Evolutionary conservation across 306 rosid genomes (phyloP), one percentile per base, ranked within the genome.

Genomic region (Luffa aegyptiaca): DNA sequence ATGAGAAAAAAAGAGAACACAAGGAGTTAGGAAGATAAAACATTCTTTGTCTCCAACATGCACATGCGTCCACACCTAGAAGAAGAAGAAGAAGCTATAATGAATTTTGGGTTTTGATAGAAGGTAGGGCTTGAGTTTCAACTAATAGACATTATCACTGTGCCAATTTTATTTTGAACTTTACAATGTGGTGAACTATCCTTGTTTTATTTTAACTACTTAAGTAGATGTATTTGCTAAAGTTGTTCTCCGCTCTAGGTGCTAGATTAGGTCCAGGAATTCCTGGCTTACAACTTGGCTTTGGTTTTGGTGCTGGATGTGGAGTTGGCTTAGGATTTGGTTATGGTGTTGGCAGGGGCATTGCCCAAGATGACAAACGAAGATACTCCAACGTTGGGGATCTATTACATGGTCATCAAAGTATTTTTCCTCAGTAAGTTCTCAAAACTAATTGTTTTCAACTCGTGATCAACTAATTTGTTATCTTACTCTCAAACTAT

Each of bases 261-360:
- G 90, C 84, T 75, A 97, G 98, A 59, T 12, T 92, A 58, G 98
- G 97, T 75, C 95, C 97, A 42, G 97, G 97, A 83, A 94, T 91
- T 83, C 97, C 95, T 33, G 97, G 97, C 48, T 57, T 94, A 31
- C 95, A 92, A 82, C 45, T 92, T 84, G 98, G 92, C 70, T 62
- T 89, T 59, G 97, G 98, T 58, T 57, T 94, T 37, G 97, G 98
- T 80, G 97, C 90, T 80, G 97, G 97, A 53, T 94, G 97, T 70
- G 97, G 98, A 62, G 84, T 91, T 85, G 95, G 97, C 39, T 36
- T 94, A 62, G 97, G 98, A 66, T 92, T 92, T 81, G 98, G 98
- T 72, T 94, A 94, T 80, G 98, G 97, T 56, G 31, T 86, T n/a
- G 98, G 98, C 16, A 92, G 83, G 82, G 98, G 98, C 79, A 69